Base-by-base conservation (phyloP, 2,329 filamentous ascomycete genomes). In the Aspergillus sp. region DNA sequence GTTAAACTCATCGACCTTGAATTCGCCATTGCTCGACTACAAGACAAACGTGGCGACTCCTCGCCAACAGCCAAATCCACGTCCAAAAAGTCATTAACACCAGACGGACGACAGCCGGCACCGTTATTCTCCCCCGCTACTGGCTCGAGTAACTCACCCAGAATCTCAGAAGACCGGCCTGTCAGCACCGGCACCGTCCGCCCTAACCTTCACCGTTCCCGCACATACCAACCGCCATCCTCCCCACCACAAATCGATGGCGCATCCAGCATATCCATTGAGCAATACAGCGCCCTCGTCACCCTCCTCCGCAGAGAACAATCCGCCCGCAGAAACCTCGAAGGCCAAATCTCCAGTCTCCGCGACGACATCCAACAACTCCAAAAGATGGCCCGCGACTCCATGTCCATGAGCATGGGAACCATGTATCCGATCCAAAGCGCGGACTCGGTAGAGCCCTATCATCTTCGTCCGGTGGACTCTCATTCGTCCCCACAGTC, bases 1-100 rank as follows among this genome's bases (percentile, higher is more conserved):
- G 73, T 76, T 19, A 76, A 76, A 50, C 57, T 76, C 44, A 74
- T 75, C 53, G 74, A 76, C 43, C 62, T 76, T 4, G 74, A 76
- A 53, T 73, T 74, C 47, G 74, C 74, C 4, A 72, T 76, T 50
- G 71, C 72, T 1, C 70, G 73, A 45, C 64, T 76, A 49, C 74
- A 76, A 54, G 67, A 62, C 42, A 62, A 54, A 25, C 54, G 61
- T 10, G 49, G 57, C 33, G 58, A 58, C 19, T 51, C 54, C 5
- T 41, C 43, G 20, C 51, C 43, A 38, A 53, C 48, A 27, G 53
- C 57, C 15, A 44, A 45, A 12, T 44, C 51, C 22, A 49, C 48
- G 3, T 52, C 49, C 12, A 54, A 55, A 10, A 58, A 50, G 23
- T 33, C 53, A 33, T 49, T 53, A 7, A 52, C 55, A 15, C 45